Percentiles rank a stretch among this genome's conserved stretches.
Evolutionary conservation across 495 filamentous ascomycete species (phyloP).

Genomic region (Podospora didyma): DNA sequence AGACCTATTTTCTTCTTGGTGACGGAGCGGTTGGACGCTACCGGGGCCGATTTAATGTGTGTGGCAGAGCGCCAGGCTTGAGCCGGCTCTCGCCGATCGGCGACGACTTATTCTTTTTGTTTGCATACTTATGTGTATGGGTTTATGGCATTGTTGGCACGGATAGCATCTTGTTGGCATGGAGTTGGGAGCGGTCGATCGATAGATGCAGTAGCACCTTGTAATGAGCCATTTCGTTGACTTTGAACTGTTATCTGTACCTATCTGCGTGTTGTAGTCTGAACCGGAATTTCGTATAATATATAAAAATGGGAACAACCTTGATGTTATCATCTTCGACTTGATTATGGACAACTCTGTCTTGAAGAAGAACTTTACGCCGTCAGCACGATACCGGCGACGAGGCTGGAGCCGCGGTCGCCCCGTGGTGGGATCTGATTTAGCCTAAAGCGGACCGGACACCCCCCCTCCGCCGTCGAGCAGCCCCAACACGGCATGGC

Average conservation of each 20-base stretch:
- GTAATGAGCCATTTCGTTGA: no score
- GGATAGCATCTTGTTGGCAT: background rate
- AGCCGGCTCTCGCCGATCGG: constrained; percentile 14
- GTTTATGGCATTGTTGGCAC: background rate
- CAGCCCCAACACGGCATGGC: constrained; percentile 1
- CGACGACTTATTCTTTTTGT: background rate
- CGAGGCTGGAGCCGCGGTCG: background rate
- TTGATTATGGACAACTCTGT: no score
- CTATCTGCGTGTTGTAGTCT: no score
- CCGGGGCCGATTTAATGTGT: no score
- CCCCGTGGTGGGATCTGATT: constrained; percentile 7
- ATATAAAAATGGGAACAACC: no score
- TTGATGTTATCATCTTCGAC: no score
- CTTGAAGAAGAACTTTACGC: background rate
- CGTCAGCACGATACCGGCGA: background rate
- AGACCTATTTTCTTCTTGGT: background rate
- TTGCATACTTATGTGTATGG: background rate
- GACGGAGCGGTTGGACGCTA: background rate
- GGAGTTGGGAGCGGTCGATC: background rate
- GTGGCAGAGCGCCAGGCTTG: no score
- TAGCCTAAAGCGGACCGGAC: constrained; percentile 35
- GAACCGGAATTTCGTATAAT: no score
- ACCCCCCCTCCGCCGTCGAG: constrained; percentile 26
- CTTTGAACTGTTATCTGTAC: no score
- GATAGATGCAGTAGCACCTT: background rate